Evolutionary conservation across 495 filamentous ascomycete species (phyloP).

Genomic region (Xylaria sp.): DNA sequence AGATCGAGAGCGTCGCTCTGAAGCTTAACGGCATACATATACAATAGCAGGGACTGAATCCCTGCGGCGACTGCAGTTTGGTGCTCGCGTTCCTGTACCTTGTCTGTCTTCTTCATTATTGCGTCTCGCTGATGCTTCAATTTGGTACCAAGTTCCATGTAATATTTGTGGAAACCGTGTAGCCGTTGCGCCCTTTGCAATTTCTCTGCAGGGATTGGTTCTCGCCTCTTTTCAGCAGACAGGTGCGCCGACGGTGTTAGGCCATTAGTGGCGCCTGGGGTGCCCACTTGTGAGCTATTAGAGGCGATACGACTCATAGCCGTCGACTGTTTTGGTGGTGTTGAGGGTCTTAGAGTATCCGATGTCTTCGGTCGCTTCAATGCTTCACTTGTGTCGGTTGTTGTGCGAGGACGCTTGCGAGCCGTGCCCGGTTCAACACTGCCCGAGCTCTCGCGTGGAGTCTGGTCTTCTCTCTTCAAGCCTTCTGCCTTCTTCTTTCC

Average conservation of each 20-base stretch:
- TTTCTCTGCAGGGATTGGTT: conserved; percentile 35
- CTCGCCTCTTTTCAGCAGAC: conserved; percentile 42
- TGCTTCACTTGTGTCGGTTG: conserved; percentile 39
- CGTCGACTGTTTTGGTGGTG: conserved; percentile 53
- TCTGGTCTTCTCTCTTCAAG: conserved; percentile 41
- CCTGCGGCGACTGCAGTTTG: conserved; percentile 38
- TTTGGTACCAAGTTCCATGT: conserved; percentile 43
- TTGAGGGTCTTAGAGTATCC: conserved; percentile 43
- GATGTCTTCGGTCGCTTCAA: conserved; percentile 44
- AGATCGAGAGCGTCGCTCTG: conserved; percentile 40
- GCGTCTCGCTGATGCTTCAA: conserved; percentile 56
- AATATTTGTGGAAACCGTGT: conserved; percentile 35
- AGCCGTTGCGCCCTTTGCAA: conserved; percentile 35
- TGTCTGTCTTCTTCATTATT: conserved; percentile 37
- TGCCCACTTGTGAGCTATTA: conserved; percentile 52
- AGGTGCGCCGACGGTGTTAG: conserved; percentile 47
- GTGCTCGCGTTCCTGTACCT: conserved; percentile 33
- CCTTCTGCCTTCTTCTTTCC: conserved; percentile 46
- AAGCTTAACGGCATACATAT: conserved; percentile 38
- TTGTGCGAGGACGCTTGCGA: conserved; percentile 51
- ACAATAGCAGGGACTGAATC: conserved; percentile 38
- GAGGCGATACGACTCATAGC: conserved; percentile 57
- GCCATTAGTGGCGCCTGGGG: conserved; percentile 46
- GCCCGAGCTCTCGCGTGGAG: conserved; percentile 44
- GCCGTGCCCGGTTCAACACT: conserved; percentile 50